phyloP scores from a whole-genome alignment of 164 flowering plant species.

The Buxus sempervirens region DNA sequence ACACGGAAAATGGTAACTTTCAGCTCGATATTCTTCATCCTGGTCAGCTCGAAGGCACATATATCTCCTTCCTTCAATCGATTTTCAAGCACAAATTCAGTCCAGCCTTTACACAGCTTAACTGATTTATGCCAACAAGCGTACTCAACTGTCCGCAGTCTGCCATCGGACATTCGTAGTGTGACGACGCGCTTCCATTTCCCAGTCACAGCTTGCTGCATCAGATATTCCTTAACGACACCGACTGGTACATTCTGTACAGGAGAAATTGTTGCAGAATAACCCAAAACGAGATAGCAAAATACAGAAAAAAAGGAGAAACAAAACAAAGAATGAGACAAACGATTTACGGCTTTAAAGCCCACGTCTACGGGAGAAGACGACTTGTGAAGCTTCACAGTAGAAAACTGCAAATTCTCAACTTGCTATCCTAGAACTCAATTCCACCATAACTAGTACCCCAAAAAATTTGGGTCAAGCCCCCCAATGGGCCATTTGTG shows the following conservation, averaged over 20 bases:
- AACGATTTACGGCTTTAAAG: too few species aligned
- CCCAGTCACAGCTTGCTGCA: not conserved
- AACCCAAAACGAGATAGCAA: too few species aligned
- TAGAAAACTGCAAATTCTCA: too few species aligned
- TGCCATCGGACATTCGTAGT: conserved; percentile 12
- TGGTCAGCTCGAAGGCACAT: conserved; percentile 23
- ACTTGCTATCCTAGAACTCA: too few species aligned
- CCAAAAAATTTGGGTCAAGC: too few species aligned
- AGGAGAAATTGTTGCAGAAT: not conserved
- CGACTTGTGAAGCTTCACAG: too few species aligned
- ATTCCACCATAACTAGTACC: too few species aligned
- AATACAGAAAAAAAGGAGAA: not conserved
- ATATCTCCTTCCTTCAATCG: conserved; percentile 23
- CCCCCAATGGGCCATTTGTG: too few species aligned
- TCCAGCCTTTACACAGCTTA: conserved; percentile 13
- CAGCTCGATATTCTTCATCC: not conserved
- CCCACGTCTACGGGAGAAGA: too few species aligned
- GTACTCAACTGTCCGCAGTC: conserved; percentile 11
- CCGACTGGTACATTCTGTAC: conserved; percentile 12
- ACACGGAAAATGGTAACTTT: conserved; percentile 10
- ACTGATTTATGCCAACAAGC: not conserved
- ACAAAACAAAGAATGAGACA: too few species aligned
- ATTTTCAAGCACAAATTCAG: conserved; percentile 18
- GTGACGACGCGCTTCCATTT: not conserved
- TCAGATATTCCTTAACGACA: conserved; percentile 2